Conservation (phyloP, 2,329 filamentous ascomycete genomes). For the Fusarium foetens region DNA sequence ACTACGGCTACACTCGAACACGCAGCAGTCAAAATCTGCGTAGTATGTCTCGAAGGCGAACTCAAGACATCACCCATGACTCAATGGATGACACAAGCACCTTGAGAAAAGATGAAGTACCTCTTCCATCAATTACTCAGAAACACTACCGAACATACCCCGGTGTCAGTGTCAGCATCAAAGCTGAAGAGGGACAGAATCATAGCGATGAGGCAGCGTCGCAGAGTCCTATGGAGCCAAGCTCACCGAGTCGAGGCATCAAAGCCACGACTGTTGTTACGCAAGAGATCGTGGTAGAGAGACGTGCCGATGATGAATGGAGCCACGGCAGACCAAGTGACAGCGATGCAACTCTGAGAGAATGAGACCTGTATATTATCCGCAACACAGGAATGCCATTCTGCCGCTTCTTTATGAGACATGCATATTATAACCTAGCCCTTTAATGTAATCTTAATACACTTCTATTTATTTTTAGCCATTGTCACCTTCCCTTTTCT, state of each 20-base stretch:
- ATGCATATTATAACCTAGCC: not conserved
- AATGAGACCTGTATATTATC: not conserved
- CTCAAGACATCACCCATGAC: not conserved
- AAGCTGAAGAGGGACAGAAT: not conserved
- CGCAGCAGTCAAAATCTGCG: not conserved
- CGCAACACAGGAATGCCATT: not conserved
- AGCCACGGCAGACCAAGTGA: not conserved
- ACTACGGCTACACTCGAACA: not conserved
- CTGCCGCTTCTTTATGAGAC: not conserved
- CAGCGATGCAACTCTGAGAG: not conserved
- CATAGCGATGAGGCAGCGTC: no score
- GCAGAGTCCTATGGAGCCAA: not conserved
- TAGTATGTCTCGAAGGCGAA: not conserved
- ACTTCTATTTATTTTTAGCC: not conserved
- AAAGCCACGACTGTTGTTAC: constrained; percentile 8
- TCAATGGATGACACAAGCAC: not conserved
- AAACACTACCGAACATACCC: not conserved
- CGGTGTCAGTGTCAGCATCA: not conserved
- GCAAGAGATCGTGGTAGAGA: not conserved
- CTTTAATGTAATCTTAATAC: not conserved
- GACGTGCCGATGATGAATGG: not conserved
- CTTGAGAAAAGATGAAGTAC: not conserved
- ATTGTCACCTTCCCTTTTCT: not conserved
- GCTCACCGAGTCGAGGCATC: not conserved
- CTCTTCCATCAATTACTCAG: not conserved